Evolutionary conservation across 495 filamentous ascomycete genomes (phyloP).

Genomic region (Aspergillus conjunctus): DNA sequence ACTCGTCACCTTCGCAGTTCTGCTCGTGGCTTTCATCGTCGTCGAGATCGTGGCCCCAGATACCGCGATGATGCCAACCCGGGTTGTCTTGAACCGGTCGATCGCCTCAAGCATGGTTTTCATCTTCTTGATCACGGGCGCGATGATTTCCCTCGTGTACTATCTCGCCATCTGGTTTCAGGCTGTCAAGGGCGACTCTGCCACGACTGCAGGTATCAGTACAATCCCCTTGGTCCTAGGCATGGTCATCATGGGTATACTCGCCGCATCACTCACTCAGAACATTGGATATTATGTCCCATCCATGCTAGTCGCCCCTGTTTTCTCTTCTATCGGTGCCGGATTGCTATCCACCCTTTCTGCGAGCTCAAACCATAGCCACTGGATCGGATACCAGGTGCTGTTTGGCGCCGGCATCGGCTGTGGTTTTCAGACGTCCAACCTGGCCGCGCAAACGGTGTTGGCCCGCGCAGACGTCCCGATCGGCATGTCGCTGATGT

Average conservation of each 20-base stretch:
- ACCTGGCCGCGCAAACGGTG: slow-evolving; percentile 42
- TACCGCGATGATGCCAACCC: slow-evolving; percentile 11
- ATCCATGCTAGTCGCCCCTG: slow-evolving; percentile 31
- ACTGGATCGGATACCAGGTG: slow-evolving; percentile 41
- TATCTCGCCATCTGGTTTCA: slow-evolving; percentile 44
- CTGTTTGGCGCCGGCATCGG: slow-evolving; percentile 43
- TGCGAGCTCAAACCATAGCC: slow-evolving; percentile 23
- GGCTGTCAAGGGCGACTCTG: slow-evolving; percentile 30
- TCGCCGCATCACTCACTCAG: slow-evolving; percentile 16
- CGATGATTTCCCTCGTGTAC: slow-evolving; percentile 25
- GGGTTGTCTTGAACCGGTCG: slow-evolving; percentile 10
- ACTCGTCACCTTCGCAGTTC: slow-evolving; percentile 34
- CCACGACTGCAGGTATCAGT: slow-evolving; percentile 35
- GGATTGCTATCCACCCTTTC: slow-evolving; percentile 37
- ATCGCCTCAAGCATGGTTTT: slow-evolving; percentile 29
- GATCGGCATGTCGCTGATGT: slow-evolving; percentile 41
- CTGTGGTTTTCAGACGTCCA: slow-evolving; percentile 36
- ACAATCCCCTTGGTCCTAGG: slow-evolving; percentile 35
- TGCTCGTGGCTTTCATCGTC: slow-evolving; percentile 24
- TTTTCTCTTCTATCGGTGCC: slow-evolving; percentile 33
- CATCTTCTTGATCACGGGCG: slow-evolving; percentile 13
- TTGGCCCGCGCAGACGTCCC: slow-evolving; percentile 37
- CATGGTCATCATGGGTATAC: slow-evolving; percentile 28
- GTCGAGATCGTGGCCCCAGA: slow-evolving; percentile 31
- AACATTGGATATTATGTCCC: slow-evolving; percentile 45